These are phyloP conservation scores for Helicocarpus griseus DNA, from an alignment of 2,329 filamentous ascomycete genomes.

Conservation along the genomic window DNA sequence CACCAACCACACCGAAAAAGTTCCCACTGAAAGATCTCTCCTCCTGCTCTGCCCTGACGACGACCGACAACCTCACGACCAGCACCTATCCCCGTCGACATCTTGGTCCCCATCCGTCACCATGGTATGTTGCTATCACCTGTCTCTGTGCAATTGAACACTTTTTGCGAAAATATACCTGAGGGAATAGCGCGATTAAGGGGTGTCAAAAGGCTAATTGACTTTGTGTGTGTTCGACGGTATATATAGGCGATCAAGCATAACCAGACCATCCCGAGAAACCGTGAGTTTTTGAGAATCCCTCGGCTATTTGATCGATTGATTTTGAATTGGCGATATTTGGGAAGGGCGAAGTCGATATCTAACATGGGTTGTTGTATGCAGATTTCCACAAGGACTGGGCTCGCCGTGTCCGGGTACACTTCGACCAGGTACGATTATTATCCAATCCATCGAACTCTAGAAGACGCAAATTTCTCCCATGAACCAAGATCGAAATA, in stretches of 20 bases:
- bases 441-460: neutral
- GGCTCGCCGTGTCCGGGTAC: slow-evolving; percentile 96
- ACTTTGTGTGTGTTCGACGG: slow-evolving; percentile 15
- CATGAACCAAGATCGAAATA: neutral
- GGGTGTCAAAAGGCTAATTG: neutral
- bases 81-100: slow-evolving; percentile 31
- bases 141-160: neutral
- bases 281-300: slow-evolving; percentile 59
- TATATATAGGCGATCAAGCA: slow-evolving; percentile 86
- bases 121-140: slow-evolving; percentile 32
- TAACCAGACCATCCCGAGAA: slow-evolving; percentile 97
- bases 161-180: neutral
- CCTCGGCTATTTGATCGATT: neutral
- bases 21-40: slow-evolving; percentile 27
- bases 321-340: neutral
- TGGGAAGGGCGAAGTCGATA: neutral
- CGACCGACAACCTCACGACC: slow-evolving; percentile 32
- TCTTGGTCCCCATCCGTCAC: slow-evolving; percentile 46
- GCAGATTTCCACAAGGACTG: slow-evolving; percentile 99
- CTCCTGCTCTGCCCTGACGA: slow-evolving; percentile 23
- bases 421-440: slow-evolving; percentile 94
- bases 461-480: neutral
- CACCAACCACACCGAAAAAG: slow-evolving; percentile 32
- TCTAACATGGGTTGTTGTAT: slow-evolving; percentile 3
- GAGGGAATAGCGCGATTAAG: neutral